phyloP scores from a whole-genome alignment of 1,284 basidiomycete species.

The Trametes hirsuta region DNA sequence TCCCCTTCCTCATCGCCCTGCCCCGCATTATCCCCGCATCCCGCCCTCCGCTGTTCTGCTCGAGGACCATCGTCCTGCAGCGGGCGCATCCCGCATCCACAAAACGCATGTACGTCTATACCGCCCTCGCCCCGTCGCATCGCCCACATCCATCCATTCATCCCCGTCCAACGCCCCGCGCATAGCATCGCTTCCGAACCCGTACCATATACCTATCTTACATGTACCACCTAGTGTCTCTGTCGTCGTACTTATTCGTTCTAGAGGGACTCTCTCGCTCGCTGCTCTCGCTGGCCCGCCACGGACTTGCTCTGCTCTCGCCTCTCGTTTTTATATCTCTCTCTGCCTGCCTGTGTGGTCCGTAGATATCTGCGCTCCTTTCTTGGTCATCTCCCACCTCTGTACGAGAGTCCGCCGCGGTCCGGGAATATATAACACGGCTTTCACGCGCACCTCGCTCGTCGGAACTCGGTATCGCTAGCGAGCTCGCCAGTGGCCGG shows the following conservation, averaged over 20 bases:
- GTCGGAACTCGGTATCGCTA: neutral
- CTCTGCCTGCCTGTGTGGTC: neutral
- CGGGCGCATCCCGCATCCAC: neutral
- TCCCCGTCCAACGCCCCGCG: neutral
- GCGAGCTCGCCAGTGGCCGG: too few species aligned
- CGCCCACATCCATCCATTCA: neutral
- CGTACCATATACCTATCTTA: conserved; percentile 24
- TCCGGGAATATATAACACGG: neutral
- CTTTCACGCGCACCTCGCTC: neutral
- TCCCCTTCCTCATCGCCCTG: too few species aligned
- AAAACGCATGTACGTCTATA: conserved; percentile 2
- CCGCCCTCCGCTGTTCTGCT: neutral
- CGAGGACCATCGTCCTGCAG: neutral
- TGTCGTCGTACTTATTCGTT: conserved; percentile 16
- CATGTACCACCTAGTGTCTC: conserved; percentile 23
- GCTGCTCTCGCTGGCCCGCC: conserved; percentile 8
- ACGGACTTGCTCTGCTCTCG: conserved; percentile 10
- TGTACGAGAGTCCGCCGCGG: neutral
- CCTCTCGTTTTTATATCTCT: neutral
- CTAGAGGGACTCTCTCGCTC: conserved; percentile 20
- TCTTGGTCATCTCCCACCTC: conserved; percentile 4
- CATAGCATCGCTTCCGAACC: conserved; percentile 13
- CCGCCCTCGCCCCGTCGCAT: conserved; percentile 2
- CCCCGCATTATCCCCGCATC: conserved; percentile 1
- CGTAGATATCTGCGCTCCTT: conserved; percentile 8